Base-by-base conservation (phyloP, 2,329 filamentous ascomycete species). In the Fusarium devonianum region DNA sequence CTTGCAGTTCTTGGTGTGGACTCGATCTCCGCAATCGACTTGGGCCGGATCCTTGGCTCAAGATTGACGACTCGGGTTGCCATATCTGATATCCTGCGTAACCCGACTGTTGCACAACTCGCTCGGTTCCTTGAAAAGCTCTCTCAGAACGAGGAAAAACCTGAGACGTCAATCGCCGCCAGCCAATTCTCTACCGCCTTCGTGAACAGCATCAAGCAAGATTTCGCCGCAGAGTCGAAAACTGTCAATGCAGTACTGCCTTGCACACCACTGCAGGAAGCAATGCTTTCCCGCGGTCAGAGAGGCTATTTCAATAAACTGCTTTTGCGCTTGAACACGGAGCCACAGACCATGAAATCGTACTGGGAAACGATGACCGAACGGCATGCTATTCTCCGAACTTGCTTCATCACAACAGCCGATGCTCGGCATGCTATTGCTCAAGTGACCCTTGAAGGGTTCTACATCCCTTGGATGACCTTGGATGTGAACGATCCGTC, bases 251-350 rank as follows among this genome's bases (percentile, higher is more conserved):
- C 74, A 2, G 77, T 96, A 7, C 72, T 92, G 5, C 92, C 92
- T 1, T 96, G 92, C 66, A 95, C 91, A 2, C 89, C 92, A 1
- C 74, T 97, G 0, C 92, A 97, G 68, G 89, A 95, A 73, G 88
- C 87, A 1, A 96, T 96, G 91, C 76, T 96, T 1, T 81, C 83
- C 7, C 62, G 75, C 54, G 70, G 70, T 2, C 68, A 73, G 9
- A 71, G 72, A 2, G 77, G 84, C 2, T 96, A 96, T 67, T 84
- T 81, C 63, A 96, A 96, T 67, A 82, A 82, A 36, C 83, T 90
- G 46, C 70, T 87, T 0, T 81, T 96, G 53, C 75, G 79, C 5
- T 66, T 95, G 6, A 71, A 70, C 4, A 75, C 78, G 1, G 70
- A 84, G 23, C 49, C 81, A 1, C 59, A 71, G 1, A 70, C 63